Evolutionary conservation across 495 filamentous ascomycete species (phyloP), one percentile per base, ranked within the genome.

Genomic region (Lasiosphaeria ovina): DNA sequence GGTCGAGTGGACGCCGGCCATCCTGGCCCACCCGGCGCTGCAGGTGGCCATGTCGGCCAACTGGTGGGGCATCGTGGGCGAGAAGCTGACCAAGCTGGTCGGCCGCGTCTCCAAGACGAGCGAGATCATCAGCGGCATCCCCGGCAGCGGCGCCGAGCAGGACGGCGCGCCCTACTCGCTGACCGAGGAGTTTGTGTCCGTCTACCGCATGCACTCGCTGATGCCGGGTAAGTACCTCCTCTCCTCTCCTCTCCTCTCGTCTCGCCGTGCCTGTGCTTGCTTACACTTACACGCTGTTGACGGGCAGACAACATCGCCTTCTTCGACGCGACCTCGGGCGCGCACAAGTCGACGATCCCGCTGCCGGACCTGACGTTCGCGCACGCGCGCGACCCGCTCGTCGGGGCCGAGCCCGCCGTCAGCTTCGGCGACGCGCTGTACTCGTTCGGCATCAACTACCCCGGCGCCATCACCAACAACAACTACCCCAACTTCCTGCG

Each of bases 371-470:
- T 72, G 5, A 65, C 66, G 48, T 78, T 79, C 61, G 33, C 54
- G 10, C 62, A 72, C n/a, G 69, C 76, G 0, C 69, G 62, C 33
- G 31, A 70, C 34, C 66, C 73, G 7, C 54, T 78, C 10, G 66
- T 67, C 42, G 6, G 9, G 14, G 16, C 16, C 8, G 24, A 55
- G 9, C 6, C 58, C 38, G 61, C 57, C 11, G 49, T 74, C 24
- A 50, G 61, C n/a, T 72, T 78, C 62, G 71, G 62, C 32, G 77
- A 79, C 57, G 63, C 68, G 24, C 74, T 79, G 55, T 79, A 76
- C 70, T 73, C 70, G 52, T 79, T 79, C 61, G 77, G 77, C 52
- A 74, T 77, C 67, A 75, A 74, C 64, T 70, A 76, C 63, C 76
- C 76, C 3, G 76, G 76, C 56, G 74, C 76, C 33, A 74, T 79